phyloP scores from a whole-genome alignment of 1,284 basidiomycete species.

The Ustilago curta region DNA sequence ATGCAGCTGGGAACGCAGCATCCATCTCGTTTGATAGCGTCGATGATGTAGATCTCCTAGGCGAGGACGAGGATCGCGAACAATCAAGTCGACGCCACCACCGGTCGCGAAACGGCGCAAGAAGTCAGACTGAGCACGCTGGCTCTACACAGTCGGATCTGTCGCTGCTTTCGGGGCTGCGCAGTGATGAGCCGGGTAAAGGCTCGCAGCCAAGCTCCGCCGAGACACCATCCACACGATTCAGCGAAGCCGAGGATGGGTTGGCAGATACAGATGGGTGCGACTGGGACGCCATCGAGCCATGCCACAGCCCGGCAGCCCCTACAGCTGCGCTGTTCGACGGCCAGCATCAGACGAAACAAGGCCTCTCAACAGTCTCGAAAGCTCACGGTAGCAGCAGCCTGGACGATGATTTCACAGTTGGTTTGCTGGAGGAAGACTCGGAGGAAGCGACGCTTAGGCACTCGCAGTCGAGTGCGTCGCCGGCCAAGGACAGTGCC shows the following conservation, averaged over 20 bases:
- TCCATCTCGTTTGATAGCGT: conserved; percentile 45
- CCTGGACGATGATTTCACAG: conserved; percentile 44
- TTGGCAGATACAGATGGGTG: conserved; percentile 23
- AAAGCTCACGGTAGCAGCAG: conserved; percentile 12
- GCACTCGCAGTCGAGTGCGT: conserved; percentile 12
- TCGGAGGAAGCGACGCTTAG: conserved; percentile 15
- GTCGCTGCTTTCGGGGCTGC: conserved; percentile 29
- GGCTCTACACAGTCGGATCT: conserved; percentile 23
- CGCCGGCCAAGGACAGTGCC: not conserved
- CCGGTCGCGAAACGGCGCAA: not conserved
- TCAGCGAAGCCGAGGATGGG: conserved; percentile 36
- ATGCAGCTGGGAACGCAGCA: not conserved
- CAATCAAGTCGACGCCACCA: conserved; percentile 10
- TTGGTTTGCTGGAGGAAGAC: conserved; percentile 40
- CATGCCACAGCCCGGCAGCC: conserved; percentile 25
- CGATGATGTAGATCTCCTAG: conserved; percentile 37
- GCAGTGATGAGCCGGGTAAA: conserved; percentile 20
- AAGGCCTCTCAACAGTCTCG: not conserved
- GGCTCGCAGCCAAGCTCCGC: conserved; percentile 45
- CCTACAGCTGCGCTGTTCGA: conserved; percentile 15
- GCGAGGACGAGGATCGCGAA: conserved; percentile 19
- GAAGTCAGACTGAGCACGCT: conserved; percentile 3
- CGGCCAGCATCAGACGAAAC: not conserved
- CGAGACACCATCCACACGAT: conserved; percentile 41
- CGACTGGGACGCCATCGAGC: conserved; percentile 44